Percentiles rank a stretch among this genome's conserved stretches.
These are phyloP conservation scores for Fusarium continuum DNA, from an alignment of 2,329 filamentous ascomycete genomes.

Conservation along the genomic window DNA sequence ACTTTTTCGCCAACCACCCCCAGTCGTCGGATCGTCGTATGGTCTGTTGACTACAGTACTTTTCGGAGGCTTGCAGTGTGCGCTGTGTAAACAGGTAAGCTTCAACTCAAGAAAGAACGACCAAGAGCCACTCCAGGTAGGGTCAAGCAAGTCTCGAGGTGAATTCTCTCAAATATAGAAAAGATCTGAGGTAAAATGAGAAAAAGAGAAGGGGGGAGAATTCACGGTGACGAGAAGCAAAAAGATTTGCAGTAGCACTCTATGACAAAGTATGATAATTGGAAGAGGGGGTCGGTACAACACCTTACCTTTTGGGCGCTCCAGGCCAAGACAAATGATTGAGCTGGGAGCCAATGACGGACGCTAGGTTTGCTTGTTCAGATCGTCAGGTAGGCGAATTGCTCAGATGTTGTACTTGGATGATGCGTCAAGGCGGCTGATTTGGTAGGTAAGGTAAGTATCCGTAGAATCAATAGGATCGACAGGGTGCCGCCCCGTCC, in stretches of 20 bases:
- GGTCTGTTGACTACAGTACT: constrained; percentile 6
- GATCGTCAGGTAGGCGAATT: constrained; percentile 41
- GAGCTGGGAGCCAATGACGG: constrained; percentile 41
- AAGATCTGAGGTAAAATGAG: constrained; percentile 4
- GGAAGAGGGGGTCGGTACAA: constrained; percentile 14
- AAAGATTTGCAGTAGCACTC: constrained; percentile 23
- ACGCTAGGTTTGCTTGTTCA: constrained; percentile 40
- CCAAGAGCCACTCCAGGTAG: constrained; percentile 8
- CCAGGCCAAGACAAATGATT: constrained; percentile 33
- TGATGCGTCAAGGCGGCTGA: constrained; percentile 33
- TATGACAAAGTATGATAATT: neutral
- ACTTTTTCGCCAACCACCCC: constrained; percentile 36
- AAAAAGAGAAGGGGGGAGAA: neutral
- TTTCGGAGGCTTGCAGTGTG: constrained; percentile 11
- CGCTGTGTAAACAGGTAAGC: constrained; percentile 22
- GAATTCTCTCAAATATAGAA: neutral
- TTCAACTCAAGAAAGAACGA: constrained; percentile 20
- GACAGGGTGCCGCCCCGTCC: constrained; percentile 35
- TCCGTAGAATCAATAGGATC: constrained; percentile 15
- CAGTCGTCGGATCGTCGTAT: constrained; percentile 30
- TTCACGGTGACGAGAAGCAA: constrained; percentile 15
- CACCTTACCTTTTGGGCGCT: constrained; percentile 9
- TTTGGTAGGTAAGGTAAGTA: too few relatives aligned
- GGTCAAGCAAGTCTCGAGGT: constrained; percentile 12
- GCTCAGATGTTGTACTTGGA: constrained; percentile 38